phyloP scores from a whole-genome alignment of 345 rosid genomes.

The Aethionema arabicum region DNA sequence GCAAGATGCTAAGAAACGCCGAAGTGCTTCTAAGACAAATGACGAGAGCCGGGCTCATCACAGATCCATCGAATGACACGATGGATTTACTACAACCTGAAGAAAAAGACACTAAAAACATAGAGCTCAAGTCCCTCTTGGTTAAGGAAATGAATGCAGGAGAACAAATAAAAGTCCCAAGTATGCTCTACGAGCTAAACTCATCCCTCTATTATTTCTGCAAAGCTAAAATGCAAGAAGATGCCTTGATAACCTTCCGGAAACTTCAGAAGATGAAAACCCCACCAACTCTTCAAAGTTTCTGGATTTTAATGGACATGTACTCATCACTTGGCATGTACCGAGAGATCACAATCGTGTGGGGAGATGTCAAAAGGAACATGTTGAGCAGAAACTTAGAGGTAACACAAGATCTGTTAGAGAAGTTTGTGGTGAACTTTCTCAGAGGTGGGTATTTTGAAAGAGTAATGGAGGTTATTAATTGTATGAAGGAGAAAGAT shows the following conservation, averaged over 20 bases:
- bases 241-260: slow-evolving; percentile 56
- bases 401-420: slow-evolving; percentile 57
- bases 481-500: slow-evolving; percentile 48
- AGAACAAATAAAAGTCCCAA: slow-evolving; percentile 38
- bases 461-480: slow-evolving; percentile 75
- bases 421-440: slow-evolving; percentile 62
- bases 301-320: slow-evolving; percentile 49
- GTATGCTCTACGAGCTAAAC: slow-evolving; percentile 51
- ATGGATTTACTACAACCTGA: slow-evolving; percentile 30
- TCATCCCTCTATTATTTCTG: slow-evolving; percentile 79
- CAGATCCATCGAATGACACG: slow-evolving; percentile 39
- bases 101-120: slow-evolving; percentile 29
- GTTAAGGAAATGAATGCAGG: slow-evolving; percentile 43
- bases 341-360: slow-evolving; percentile 64
- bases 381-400: slow-evolving; percentile 38
- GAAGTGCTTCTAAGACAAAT: slow-evolving; percentile 57
- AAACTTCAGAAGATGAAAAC: slow-evolving; percentile 55
- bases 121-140: slow-evolving; percentile 44
- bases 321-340: slow-evolving; percentile 65
- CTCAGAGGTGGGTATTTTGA: slow-evolving; percentile 90
- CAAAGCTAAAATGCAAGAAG: slow-evolving; percentile 79
- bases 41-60: slow-evolving; percentile 47
- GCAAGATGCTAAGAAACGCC: slow-evolving; percentile 59
- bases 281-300: slow-evolving; percentile 57
- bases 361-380: slow-evolving; percentile 85